Evolutionary conservation across 345 rosid genomes (phyloP).

Genomic region (Gossypium sturtianum): DNA sequence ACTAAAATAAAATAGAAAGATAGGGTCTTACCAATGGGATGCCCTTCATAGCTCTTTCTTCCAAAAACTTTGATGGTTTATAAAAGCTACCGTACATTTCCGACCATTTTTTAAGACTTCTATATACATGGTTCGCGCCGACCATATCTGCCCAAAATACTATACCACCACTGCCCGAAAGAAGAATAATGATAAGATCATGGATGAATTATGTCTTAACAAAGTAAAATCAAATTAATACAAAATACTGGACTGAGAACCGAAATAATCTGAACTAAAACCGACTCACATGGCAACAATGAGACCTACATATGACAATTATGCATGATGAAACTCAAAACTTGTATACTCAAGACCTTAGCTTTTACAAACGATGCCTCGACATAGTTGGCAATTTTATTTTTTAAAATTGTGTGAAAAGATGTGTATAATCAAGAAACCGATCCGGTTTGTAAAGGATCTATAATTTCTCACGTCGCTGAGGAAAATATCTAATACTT

Average conservation of each 20-base stretch:
- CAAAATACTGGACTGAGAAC: no score
- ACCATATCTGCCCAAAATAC: constrained; percentile 86
- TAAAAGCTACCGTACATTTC: constrained; percentile 59
- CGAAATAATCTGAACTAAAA: no score
- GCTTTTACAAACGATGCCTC: no score
- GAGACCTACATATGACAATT: no score
- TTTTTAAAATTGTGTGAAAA: background rate
- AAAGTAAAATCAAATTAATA: background rate
- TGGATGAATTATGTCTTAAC: background rate
- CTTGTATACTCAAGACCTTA: no score
- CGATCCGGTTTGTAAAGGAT: background rate
- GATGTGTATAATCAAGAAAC: background rate
- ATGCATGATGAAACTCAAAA: no score
- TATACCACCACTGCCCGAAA: constrained; percentile 68
- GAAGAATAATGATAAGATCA: background rate
- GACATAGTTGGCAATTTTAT: no score
- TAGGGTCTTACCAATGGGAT: constrained; percentile 54
- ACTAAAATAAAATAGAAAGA: background rate
- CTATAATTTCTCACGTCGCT: background rate
- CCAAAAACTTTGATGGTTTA: constrained; percentile 74
- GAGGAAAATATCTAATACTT: background rate
- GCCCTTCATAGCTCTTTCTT: constrained; percentile 76
- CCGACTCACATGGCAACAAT: no score
- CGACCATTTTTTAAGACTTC: constrained; percentile 68
- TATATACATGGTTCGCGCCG: constrained; percentile 56